Base-by-base conservation (phyloP, 495 filamentous ascomycete genomes). In the Rusavskia elegans region DNA sequence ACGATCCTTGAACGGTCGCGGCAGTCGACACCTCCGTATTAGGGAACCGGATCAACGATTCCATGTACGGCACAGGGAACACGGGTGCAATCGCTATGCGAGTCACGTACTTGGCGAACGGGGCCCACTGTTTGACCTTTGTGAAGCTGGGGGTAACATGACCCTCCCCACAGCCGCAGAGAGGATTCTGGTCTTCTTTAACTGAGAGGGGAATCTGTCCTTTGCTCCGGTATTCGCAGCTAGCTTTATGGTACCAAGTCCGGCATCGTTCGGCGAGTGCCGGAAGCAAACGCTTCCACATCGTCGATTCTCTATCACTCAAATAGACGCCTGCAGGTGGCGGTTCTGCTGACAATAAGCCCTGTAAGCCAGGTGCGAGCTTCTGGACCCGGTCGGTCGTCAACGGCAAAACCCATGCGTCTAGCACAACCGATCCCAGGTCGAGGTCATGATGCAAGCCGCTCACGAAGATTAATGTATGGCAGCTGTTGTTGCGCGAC, bases 241-340 rank as follows among this genome's bases (percentile, higher is more conserved):
- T 52, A 1, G 54, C 20, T n/a, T 45, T 46, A 50, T 81, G 78
- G 1, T 58, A 53, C 72, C 73, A 81, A 9, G 64, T 68, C 17
- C 78, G 65, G 51, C 76, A 80, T 6, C 78, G 67, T 58, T 81
- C 78, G 8, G 65, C 70, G 30, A 71, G 60, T 3, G 70, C 69
- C 1, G 76, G 67, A 13, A 79, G 53, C 1, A 64, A 46, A 23
- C 64, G 53, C 57, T 75, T 77, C 78, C 75, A 81, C 13, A 75
- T 64, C 11, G 29, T 37, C 7, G 75, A 53, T 59, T 78, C 76
- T 13, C 58, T 66, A 23, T 71, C 62, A 25, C 64, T 57, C 13
- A 73, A 63, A 3, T 13, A 58, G 29, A 77, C 52, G 16, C 53
- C 51, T 51, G 58, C 63, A 32, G 61, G 49, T 11, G 32, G 32